Evolutionary conservation across 805 yeast genomes (phyloP).

Genomic region (Ogataea chonburiensis): DNA sequence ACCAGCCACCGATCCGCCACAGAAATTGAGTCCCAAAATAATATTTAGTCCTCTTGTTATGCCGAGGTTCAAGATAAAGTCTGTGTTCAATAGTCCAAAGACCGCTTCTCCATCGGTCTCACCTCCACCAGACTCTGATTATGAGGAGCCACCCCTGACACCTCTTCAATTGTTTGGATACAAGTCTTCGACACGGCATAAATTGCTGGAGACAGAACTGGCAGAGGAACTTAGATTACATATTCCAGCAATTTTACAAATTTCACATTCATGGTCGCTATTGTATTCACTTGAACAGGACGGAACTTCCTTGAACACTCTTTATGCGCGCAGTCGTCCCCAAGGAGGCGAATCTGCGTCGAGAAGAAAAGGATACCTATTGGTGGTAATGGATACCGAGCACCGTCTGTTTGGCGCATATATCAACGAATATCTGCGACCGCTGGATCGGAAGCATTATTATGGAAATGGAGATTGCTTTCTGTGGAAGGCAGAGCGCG

Average conservation of each 20-base stretch:
- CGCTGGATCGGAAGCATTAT: conserved; percentile 69
- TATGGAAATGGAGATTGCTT: conserved; percentile 96
- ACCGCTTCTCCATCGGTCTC: conserved; percentile 16
- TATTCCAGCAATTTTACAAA: conserved; percentile 76
- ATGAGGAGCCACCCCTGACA: conserved; percentile 46
- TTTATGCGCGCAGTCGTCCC: conserved; percentile 59
- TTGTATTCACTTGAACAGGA: conserved; percentile 87
- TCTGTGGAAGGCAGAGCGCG: conserved; percentile 71
- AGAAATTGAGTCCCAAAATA: background rate
- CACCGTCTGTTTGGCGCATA: conserved; percentile 76
- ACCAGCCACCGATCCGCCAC: conserved; percentile 12
- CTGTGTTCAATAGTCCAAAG: conserved; percentile 18
- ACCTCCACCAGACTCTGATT: conserved; percentile 7
- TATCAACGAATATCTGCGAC: conserved; percentile 67
- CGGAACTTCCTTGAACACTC: conserved; percentile 81
- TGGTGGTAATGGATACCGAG: conserved; percentile 65
- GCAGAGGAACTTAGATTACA: conserved; percentile 73
- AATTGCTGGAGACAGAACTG: conserved; percentile 53
- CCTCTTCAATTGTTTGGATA: conserved; percentile 64
- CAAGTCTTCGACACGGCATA: conserved; percentile 51
- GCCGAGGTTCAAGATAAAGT: conserved; percentile 20
- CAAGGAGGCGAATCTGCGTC: conserved; percentile 35
- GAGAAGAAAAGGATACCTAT: conserved; percentile 59
- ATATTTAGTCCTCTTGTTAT: conserved; percentile 5
- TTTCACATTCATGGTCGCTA: conserved; percentile 74